Evolutionary conservation across 2,329 filamentous ascomycete species (phyloP), one percentile per base, ranked within the genome.

Genomic region (Aspergillus sclerotialis): DNA sequence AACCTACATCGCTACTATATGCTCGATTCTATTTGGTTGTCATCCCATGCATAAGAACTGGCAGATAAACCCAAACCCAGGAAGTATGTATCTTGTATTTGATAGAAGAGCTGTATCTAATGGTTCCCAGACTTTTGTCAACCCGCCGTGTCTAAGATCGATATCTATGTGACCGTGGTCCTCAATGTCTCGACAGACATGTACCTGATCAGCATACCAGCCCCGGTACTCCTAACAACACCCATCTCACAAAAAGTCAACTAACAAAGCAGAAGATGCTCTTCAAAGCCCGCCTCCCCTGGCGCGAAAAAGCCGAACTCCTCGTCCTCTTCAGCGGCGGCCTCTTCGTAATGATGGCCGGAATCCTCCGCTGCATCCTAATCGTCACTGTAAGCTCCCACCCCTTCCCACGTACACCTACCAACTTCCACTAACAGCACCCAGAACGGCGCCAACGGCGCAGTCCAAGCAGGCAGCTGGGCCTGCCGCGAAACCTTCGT

Each of bases 31-130:
- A 10, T 56, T 72, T 3, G 65, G 67, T 6, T 80, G 76, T 42
- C 61, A 62, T 15, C 74, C 74, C 0, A 66, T 79, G 34, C 43
- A 58, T 16, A 65, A 65, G 25, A 72, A 74, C 46, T 80, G 75
- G 74, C 73, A 79, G 50, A 76, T 80, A 31, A 58, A 68, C 33
- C 76, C 76, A 0, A 53, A 79, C 18, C 75, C 75, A 1, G 73
- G 75, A 8, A 67, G 70, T 73, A 48, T 45, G 69, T 56, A 5
- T 12, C 6, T 7, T 12, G 9, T 24, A 5, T 10, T 15, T 17
- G n/a, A n/a, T n/a, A n/a, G n/a, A n/a, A n/a, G n/a, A n/a, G n/a
- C n/a, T n/a, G n/a, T n/a, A 40, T 11, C 36, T 37, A 19, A 23
- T 41, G 36, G 21, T 36, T 12, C 13, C 27, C 42, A 67, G 67